Percentiles rank a stretch among this genome's conserved stretches.
Evolutionary conservation across 2,329 filamentous ascomycete species (phyloP).

Genomic region (Sporothrix sp.): DNA sequence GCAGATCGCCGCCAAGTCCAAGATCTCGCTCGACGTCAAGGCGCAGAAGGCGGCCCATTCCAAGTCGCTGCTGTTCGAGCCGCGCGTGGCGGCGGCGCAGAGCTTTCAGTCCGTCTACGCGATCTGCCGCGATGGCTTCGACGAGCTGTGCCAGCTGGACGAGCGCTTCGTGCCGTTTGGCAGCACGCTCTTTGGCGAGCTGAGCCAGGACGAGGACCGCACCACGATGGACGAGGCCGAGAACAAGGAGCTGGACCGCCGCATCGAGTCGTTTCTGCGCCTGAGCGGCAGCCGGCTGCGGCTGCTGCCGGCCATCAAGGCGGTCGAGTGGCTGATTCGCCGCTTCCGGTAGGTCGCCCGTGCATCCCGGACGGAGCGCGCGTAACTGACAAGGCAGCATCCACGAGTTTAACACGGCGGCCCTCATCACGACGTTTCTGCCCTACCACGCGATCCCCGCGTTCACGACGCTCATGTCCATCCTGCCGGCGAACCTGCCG

Average conservation of each 20-base stretch:
- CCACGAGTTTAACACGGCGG: constrained; percentile 79
- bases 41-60: constrained; percentile 86
- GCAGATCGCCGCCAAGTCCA: constrained; percentile 81
- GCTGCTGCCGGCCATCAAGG: constrained; percentile 79
- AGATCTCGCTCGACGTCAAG: constrained; percentile 83
- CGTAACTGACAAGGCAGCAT: constrained; percentile 42
- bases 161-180: constrained; percentile 64
- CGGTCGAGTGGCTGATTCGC: constrained; percentile 88
- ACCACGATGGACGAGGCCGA: constrained; percentile 72
- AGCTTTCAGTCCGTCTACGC: constrained; percentile 83
- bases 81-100: constrained; percentile 73
- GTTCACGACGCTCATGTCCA: constrained; percentile 78
- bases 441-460: constrained; percentile 83
- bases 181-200: constrained; percentile 78
- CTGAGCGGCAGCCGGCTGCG: constrained; percentile 67
- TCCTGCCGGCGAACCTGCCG: constrained; percentile 68
- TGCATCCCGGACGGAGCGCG: not conserved
- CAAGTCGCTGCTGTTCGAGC: constrained; percentile 90
- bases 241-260: constrained; percentile 69
- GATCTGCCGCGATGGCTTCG: constrained; percentile 79
- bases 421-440: constrained; percentile 74
- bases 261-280: constrained; percentile 72
- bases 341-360: constrained; percentile 61
- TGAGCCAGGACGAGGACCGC: constrained; percentile 83
- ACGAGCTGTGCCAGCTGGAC: constrained; percentile 84